Conservation (phyloP, 805 yeast genomes). For the Saturnispora zaruensis region DNA sequence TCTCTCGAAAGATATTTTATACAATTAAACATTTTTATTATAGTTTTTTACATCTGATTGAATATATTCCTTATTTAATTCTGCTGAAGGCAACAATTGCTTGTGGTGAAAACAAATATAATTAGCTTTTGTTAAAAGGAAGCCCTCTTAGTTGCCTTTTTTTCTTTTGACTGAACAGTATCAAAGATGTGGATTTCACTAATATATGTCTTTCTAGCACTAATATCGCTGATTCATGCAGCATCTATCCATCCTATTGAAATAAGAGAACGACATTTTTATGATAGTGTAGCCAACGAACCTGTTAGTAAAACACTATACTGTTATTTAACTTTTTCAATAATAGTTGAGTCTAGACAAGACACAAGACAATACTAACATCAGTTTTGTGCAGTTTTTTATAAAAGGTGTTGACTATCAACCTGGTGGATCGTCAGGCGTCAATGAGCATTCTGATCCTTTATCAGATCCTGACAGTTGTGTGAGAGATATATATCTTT, state of each 20-base stretch:
- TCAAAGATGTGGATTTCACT: neutral
- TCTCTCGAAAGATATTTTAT: neutral
- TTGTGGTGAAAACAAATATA: neutral
- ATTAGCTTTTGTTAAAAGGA: neutral
- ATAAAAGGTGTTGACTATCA: constrained; percentile 93
- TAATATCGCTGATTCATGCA: neutral
- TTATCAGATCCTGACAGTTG: constrained; percentile 52
- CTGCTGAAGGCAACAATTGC: neutral
- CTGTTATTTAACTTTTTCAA: neutral
- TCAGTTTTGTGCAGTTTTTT: constrained; percentile 47
- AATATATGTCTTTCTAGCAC: neutral
- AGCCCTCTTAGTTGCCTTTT: neutral
- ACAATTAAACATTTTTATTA: neutral
- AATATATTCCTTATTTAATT: neutral
- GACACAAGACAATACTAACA: constrained; percentile 7
- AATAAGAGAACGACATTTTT: constrained; percentile 61
- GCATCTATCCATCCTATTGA: constrained; percentile 47
- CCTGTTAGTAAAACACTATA: constrained; percentile 41
- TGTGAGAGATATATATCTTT: constrained; percentile 57
- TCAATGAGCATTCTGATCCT: constrained; percentile 52
- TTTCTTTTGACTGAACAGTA: neutral
- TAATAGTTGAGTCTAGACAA: constrained; percentile 9
- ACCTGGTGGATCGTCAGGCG: constrained; percentile 70
- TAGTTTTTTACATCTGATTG: neutral
- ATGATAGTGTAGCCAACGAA: constrained; percentile 62